Evolutionary conservation across 331 rosid species (phyloP).

Genomic region (Malus hybrid): DNA sequence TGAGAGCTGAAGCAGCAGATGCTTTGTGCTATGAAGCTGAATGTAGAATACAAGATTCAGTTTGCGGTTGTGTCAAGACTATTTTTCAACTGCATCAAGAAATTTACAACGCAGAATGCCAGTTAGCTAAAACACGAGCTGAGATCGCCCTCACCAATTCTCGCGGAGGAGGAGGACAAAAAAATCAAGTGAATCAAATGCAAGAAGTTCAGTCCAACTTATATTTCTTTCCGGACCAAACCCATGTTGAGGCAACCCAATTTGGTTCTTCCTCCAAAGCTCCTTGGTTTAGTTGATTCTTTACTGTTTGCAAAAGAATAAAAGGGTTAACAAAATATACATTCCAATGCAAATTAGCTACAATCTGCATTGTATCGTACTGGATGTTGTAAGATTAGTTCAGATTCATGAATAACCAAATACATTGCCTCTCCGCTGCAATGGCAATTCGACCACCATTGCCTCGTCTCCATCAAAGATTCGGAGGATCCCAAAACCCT

Average conservation of each 20-base stretch:
- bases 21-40: constrained; percentile 48
- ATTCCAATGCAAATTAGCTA: not conserved
- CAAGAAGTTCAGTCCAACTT: not conserved
- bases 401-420: too few relatives aligned
- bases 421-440: constrained; percentile 7
- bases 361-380: not conserved
- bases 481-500: not conserved
- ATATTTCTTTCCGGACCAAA: not conserved
- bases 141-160: constrained; percentile 27
- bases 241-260: not conserved
- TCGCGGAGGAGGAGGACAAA: not conserved
- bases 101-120: constrained; percentile 20
- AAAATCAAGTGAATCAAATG: not conserved
- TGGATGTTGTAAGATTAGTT: too few relatives aligned
- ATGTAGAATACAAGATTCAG: constrained; percentile 50
- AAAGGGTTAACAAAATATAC: not conserved
- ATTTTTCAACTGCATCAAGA: constrained; percentile 41
- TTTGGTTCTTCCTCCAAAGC: constrained; percentile 1
- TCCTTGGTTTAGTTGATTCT: not conserved
- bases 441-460: constrained; percentile 20
- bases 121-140: constrained; percentile 43
- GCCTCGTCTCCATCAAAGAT: constrained; percentile 13
- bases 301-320: not conserved
- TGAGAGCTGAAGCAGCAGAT: constrained; percentile 43
- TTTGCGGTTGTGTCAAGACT: constrained; percentile 60